A percentile compares a stretch with the other conserved stretches of the same genome.
These are phyloP conservation scores for Globisporangium mamillatum DNA, from an alignment of 352 stramenopile species.

Conservation along the genomic window DNA sequence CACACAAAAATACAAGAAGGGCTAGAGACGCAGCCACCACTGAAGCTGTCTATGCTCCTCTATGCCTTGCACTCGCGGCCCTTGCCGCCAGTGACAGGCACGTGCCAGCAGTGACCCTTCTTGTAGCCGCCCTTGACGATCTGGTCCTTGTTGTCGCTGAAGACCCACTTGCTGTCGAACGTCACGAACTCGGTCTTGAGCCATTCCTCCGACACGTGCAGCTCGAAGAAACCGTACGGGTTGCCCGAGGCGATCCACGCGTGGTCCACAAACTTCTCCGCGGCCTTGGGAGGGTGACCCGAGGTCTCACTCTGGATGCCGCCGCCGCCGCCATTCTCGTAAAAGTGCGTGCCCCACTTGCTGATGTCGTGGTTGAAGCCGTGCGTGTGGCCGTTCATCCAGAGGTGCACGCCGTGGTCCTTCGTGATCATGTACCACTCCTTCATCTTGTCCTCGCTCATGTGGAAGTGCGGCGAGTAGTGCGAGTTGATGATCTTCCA, in stretches of 20 bases:
- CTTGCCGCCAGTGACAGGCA: constrained; percentile 63
- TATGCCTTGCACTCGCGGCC: constrained; percentile 56
- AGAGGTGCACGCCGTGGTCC: constrained; percentile 63
- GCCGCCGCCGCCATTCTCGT: constrained; percentile 83
- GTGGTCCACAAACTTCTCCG: constrained; percentile 78
- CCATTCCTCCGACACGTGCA: constrained; percentile 85
- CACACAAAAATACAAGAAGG: background rate
- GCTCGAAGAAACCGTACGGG: constrained; percentile 84
- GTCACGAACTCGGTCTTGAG: constrained; percentile 82
- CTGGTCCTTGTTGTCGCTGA: constrained; percentile 70
- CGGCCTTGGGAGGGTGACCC: constrained; percentile 61
- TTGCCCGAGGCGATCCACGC: constrained; percentile 77
- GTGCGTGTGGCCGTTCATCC: constrained; percentile 75
- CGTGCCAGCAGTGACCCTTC: constrained; percentile 84
- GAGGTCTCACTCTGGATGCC: constrained; percentile 87
- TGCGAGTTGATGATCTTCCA: constrained; percentile 90
- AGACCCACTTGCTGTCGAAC: constrained; percentile 78
- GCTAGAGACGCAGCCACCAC: too few species aligned
- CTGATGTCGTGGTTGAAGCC: constrained; percentile 86
- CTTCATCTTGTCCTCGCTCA: constrained; percentile 88
- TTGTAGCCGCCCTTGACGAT: constrained; percentile 78
- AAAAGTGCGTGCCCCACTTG: constrained; percentile 86
- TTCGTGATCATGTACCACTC: constrained; percentile 85
- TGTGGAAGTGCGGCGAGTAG: constrained; percentile 89
- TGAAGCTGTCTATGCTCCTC: too few species aligned